Conservation (phyloP, 164 flowering plant species). For the Brasenia schreberi region DNA sequence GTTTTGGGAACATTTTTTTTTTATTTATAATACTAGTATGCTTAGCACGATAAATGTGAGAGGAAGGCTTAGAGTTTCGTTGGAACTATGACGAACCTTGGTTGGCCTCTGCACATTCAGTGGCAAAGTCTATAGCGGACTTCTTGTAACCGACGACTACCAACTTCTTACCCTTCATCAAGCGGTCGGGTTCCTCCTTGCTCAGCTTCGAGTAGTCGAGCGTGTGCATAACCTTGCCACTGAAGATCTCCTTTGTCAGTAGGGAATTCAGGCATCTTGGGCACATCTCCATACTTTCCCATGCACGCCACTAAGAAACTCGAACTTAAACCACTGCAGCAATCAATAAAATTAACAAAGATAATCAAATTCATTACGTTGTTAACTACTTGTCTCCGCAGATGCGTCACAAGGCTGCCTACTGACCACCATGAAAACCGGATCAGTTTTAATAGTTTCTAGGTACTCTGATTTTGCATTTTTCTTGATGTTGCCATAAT, state of each 20-base stretch:
- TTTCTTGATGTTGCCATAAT: too few species aligned
- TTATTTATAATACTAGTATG: too few species aligned
- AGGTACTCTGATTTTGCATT: too few species aligned
- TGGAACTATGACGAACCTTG: slow-evolving; percentile 39
- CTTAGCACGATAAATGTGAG: background rate
- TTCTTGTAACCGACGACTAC: slow-evolving; percentile 82
- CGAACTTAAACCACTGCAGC: slow-evolving; percentile 61
- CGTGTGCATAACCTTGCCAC: slow-evolving; percentile 74
- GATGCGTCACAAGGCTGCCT: too few species aligned
- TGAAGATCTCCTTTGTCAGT: slow-evolving; percentile 43
- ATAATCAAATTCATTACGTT: background rate
- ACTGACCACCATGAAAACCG: too few species aligned
- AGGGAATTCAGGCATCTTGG: slow-evolving; percentile 49
- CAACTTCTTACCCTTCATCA: slow-evolving; percentile 62
- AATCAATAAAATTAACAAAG: background rate
- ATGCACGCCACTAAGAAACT: slow-evolving; percentile 63
- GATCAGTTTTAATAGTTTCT: too few species aligned
- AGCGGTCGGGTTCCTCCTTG: slow-evolving; percentile 35
- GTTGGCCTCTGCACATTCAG: slow-evolving; percentile 75
- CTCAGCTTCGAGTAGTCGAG: slow-evolving; percentile 76
- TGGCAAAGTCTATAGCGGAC: slow-evolving; percentile 80
- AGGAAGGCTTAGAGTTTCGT: background rate
- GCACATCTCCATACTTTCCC: slow-evolving; percentile 82
- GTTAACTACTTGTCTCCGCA: background rate
- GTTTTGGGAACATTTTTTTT: too few species aligned